phyloP scores from a whole-genome alignment of 192 early-diverging fungal species.

The Coemansia sp. region DNA sequence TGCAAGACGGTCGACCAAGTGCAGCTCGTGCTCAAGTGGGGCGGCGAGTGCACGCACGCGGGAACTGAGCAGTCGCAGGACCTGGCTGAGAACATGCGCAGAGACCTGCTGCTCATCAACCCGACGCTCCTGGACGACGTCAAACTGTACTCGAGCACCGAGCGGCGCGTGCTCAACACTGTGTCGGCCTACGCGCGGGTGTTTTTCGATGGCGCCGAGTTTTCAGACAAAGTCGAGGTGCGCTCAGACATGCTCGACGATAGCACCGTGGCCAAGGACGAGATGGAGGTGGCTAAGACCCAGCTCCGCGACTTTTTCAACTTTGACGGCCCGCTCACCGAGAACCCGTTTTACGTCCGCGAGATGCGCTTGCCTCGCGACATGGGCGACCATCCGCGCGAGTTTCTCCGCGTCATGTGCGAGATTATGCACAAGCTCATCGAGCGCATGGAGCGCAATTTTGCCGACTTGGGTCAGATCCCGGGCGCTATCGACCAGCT shows the following conservation, averaged over 20 bases:
- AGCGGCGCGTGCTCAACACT: slow-evolving; percentile 87
- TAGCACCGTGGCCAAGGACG: slow-evolving; percentile 92
- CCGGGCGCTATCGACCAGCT: slow-evolving; percentile 55
- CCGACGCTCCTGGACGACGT: slow-evolving; percentile 85
- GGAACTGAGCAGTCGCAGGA: slow-evolving; percentile 89
- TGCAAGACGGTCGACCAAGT: slow-evolving; percentile 40
- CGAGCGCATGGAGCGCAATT: slow-evolving; percentile 80
- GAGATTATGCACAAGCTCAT: slow-evolving; percentile 69
- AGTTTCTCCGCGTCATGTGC: slow-evolving; percentile 72
- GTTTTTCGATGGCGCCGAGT: slow-evolving; percentile 57
- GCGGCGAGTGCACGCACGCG: slow-evolving; percentile 95
- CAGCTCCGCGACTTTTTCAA: slow-evolving; percentile 74
- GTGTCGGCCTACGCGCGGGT: slow-evolving; percentile 62
- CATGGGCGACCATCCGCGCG: slow-evolving; percentile 42
- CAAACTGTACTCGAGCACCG: slow-evolving; percentile 82
- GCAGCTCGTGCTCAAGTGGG: slow-evolving; percentile 97
- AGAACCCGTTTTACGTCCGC: slow-evolving; percentile 34
- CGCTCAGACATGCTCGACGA: slow-evolving; percentile 95
- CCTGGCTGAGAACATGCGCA: slow-evolving; percentile 89
- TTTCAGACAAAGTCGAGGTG: slow-evolving; percentile 66
- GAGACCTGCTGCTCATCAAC: slow-evolving; percentile 91
- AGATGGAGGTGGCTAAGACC: slow-evolving; percentile 85
- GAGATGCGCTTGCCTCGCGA: slow-evolving; percentile 37
- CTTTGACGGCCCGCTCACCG: slow-evolving; percentile 24
- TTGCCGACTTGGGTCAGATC: slow-evolving; percentile 55